Base-by-base conservation (phyloP, 352 stramenopile species). In the Pythium volutum region DNA sequence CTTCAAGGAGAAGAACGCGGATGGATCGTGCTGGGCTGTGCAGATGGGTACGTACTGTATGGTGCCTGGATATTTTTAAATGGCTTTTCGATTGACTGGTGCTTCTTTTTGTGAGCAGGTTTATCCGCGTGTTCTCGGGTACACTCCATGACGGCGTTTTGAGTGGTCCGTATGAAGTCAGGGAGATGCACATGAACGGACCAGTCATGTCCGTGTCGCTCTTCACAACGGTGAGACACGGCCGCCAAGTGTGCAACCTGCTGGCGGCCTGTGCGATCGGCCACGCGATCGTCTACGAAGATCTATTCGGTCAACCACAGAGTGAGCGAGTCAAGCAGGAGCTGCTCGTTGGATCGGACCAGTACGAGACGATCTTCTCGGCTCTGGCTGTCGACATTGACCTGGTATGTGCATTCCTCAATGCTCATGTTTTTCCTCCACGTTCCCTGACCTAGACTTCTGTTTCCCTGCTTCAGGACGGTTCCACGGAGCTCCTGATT, bases 351-450 rank as follows among this genome's bases (percentile, higher is more conserved):
- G 74, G 76, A 20, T 89, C 80, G 0, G 74, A 88, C 38, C 60
- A 64, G 9, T 90, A 87, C 41, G 80, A 88, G 48, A 86, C 77
- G 4, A 81, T 92, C 50, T 87, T 89, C 49, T 77, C 74, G 0
- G 70, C 69, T 3, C 60, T 77, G 25, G 61, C 66, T 22, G 74
- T 64, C n/a, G 82, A 92, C 36, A 74, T 90, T 39, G 77, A 90
- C 31, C 41, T 89, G 67, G 81, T 91, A 73, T 54, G 73, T 8
- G 41, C 23, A 34, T 22, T 53, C 1, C 1, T 39, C 12, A 16
- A 20, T 49, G 4, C 39, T 39, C 46, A 25, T 11, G 31, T 4
- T 36, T n/a, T n/a, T n/a, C n/a, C 31, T 36, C 31, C 31, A 36
- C 31, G 31, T 36, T 11, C 31, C 8, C 31, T 36, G 31, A 11